Base-by-base conservation (phyloP, 2,329 filamentous ascomycete genomes). In the Blastomyces silverae region DNA sequence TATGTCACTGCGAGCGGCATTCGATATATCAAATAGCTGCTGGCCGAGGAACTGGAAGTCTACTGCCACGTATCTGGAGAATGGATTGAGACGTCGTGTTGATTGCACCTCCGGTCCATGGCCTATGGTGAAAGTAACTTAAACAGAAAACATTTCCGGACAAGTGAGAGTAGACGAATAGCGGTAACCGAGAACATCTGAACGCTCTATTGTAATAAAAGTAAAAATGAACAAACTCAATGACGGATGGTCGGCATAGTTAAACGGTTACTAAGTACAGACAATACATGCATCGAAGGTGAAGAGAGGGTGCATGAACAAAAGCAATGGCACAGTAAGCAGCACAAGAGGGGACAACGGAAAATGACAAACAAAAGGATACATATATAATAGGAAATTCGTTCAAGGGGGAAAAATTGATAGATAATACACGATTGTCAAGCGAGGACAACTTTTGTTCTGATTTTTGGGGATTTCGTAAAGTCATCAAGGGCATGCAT, bases 401-500 rank as follows among this genome's bases (percentile, higher is more conserved):
- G 42, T 61, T 34, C 34, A 15, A 2, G 25, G 58, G 25, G 6
- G 6, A 50, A 48, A 48, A 15, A 34, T 37, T 42, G 56, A 22
- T 50, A 34, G 58, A 61, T 58, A 58, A 50, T 61, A 61, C 42
- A 61, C 20, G 25, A 61, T 50, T 50, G 42, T 48, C 44, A 61
- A 61, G 25, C 8, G 42, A 44, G 22, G 39, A 58, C 58, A 61
- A 50, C 22, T 48, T 61, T 61, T 61, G 22, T 13, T 48, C 15
- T 60, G 46, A 48, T 42, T 39, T 42, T 22, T 58, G 56, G 13
- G 44, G 31, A 31, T 22, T 31, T 62, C 61, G 13, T 62, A 20
- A 62, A 55, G 61, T 62, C 61, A 44, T 62, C 31, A 55, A 62
- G 46, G 61, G 34, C 15, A 39, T 64, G 66, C 15, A 39, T 64